Evolutionary conservation across 1,139 yeast species (phyloP).

Genomic region (Kodamaea sp.): DNA sequence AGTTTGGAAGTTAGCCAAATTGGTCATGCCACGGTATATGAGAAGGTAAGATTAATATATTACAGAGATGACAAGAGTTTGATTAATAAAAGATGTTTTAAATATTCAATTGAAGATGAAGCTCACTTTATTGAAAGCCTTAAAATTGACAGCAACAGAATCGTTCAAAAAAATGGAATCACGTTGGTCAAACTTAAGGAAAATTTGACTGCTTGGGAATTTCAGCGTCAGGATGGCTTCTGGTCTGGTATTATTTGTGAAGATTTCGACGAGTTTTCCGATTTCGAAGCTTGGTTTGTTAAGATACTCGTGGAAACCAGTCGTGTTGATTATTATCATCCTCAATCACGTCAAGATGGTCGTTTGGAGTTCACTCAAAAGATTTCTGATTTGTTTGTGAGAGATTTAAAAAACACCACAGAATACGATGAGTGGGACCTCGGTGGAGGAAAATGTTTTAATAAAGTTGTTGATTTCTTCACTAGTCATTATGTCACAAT

Average conservation of each 20-base stretch:
- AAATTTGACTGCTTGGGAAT: constrained; percentile 9
- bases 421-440: constrained; percentile 46
- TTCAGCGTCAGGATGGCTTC: constrained; percentile 9
- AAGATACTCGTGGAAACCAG: constrained; percentile 23
- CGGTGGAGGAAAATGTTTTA: constrained; percentile 42
- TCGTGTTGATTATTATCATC: constrained; percentile 7
- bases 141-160: not conserved
- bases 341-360: not conserved
- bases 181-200: constrained; percentile 5
- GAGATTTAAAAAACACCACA: constrained; percentile 45
- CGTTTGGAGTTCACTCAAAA: constrained; percentile 11
- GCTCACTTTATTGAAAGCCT: constrained; percentile 2
- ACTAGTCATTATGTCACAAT: constrained; percentile 44
- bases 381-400: constrained; percentile 34
- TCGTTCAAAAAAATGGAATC: not conserved
- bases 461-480: constrained; percentile 41
- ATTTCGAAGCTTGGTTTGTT: constrained; percentile 36
- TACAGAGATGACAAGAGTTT: constrained; percentile 19
- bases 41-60: constrained; percentile 31
- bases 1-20: constrained; percentile 3
- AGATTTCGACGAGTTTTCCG: constrained; percentile 17
- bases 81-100: constrained; percentile 12
- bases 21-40: constrained; percentile 25
- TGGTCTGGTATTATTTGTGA: constrained; percentile 30
- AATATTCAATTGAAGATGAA: not conserved